These are phyloP conservation scores for Yarrowia osloensis DNA, from an alignment of 805 yeast genomes.

Conservation along the genomic window DNA sequence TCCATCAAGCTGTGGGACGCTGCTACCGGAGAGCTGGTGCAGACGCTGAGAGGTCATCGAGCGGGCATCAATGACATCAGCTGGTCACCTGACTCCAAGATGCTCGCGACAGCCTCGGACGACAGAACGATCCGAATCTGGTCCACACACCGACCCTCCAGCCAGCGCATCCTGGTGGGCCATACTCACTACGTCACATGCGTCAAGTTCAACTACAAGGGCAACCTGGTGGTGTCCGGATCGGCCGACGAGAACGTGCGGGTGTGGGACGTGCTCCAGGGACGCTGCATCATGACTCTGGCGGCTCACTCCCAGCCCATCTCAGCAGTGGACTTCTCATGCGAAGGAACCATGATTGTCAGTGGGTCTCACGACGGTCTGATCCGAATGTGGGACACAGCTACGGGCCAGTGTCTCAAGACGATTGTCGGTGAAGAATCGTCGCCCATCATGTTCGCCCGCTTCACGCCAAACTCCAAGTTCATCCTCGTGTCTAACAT, in stretches of 20 bases:
- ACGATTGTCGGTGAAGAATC: constrained; percentile 68
- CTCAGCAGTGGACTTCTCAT: constrained; percentile 68
- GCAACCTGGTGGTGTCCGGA: constrained; percentile 77
- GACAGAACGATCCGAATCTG: constrained; percentile 79
- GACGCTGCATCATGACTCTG: constrained; percentile 70
- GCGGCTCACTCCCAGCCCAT: constrained; percentile 95
- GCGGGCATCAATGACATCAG: constrained; percentile 72
- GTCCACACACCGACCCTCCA: constrained; percentile 49
- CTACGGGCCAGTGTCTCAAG: constrained; percentile 87
- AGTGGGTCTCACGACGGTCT: constrained; percentile 92
- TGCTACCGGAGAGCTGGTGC: constrained; percentile 41
- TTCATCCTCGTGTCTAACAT: constrained; percentile 74
- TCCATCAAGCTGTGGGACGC: constrained; percentile 61
- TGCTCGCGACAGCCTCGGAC: constrained; percentile 83
- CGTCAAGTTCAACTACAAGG: constrained; percentile 68
- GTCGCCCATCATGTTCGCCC: constrained; percentile 69
- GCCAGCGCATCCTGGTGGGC: constrained; percentile 57
- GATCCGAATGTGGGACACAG: constrained; percentile 82
- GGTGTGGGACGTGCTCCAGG: constrained; percentile 81
- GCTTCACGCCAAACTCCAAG: constrained; percentile 77
- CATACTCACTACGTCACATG: constrained; percentile 85
- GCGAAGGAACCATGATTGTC: constrained; percentile 77
- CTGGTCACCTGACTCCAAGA: constrained; percentile 73
- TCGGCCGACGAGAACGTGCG: constrained; percentile 89
- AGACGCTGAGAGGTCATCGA: constrained; percentile 55